Evolutionary conservation across 495 filamentous ascomycete species (phyloP).

Genomic region (Gamarada debralockiae): DNA sequence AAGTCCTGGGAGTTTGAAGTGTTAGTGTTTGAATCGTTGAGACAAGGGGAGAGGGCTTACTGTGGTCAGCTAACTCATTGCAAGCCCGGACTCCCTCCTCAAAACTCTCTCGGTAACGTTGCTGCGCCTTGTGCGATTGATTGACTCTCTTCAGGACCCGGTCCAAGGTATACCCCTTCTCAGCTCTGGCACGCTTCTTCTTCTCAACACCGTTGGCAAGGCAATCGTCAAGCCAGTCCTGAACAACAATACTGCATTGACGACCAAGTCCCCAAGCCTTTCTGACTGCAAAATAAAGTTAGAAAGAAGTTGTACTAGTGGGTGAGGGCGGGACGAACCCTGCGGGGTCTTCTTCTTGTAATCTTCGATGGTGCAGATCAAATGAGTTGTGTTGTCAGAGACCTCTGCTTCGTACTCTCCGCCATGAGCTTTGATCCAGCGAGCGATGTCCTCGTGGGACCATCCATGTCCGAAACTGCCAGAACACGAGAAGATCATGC

Average conservation of each 20-base stretch:
- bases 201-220: slow-evolving; percentile 29
- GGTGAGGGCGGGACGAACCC: slow-evolving; percentile 36
- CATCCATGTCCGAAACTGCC: slow-evolving; percentile 15
- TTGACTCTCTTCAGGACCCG: slow-evolving; percentile 31
- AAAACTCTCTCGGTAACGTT: slow-evolving; percentile 26
- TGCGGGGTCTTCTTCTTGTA: slow-evolving; percentile 39
- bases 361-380: slow-evolving; percentile 51
- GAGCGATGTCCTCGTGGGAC: slow-evolving; percentile 37
- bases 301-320: too few relatives aligned
- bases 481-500: slow-evolving; percentile 6
- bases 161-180: slow-evolving; percentile 42
- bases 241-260: slow-evolving; percentile 50
- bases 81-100: slow-evolving; percentile 19
- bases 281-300: slow-evolving; percentile 34
- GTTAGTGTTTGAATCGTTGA: neutral
- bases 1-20: slow-evolving; percentile 21
- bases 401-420: slow-evolving; percentile 42
- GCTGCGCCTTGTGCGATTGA: slow-evolving; percentile 23
- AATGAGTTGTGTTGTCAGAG: slow-evolving; percentile 48
- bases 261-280: slow-evolving; percentile 31
- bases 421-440: slow-evolving; percentile 52
- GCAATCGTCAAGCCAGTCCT: slow-evolving; percentile 60
- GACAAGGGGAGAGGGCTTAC: slow-evolving; percentile 10
- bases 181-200: slow-evolving; percentile 15
- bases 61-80: slow-evolving; percentile 22